Evolutionary conservation across 495 filamentous ascomycete species (phyloP).

Genomic region (Neurospora pannonica): DNA sequence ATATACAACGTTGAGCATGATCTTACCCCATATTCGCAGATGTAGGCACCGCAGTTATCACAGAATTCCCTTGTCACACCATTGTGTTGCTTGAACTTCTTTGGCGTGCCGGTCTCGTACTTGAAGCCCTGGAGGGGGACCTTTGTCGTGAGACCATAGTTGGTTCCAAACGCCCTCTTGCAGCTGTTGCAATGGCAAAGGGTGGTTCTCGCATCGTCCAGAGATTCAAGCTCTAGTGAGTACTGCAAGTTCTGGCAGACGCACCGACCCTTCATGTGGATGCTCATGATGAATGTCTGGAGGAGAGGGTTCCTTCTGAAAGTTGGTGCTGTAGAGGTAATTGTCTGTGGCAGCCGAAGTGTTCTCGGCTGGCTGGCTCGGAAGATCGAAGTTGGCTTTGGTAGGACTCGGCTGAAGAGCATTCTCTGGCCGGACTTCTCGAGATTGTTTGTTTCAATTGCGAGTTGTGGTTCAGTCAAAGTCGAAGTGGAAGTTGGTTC

Average conservation of each 20-base stretch:
- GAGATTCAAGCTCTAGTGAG: conserved; percentile 8
- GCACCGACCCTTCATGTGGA: conserved; percentile 14
- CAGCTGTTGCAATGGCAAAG: conserved; percentile 60
- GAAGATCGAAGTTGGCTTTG: background rate
- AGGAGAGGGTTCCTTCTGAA: background rate
- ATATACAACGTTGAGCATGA: too few relatives aligned
- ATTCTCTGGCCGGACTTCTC: background rate
- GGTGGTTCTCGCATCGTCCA: conserved; percentile 45
- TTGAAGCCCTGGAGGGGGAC: conserved; percentile 20
- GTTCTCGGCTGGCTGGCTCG: background rate
- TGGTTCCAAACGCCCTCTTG: conserved; percentile 53
- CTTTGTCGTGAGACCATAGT: conserved; percentile 57
- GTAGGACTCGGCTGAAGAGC: background rate
- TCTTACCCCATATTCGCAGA: conserved; percentile 53
- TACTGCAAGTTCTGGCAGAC: conserved; percentile 14
- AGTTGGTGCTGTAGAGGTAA: background rate
- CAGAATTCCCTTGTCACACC: conserved; percentile 50
- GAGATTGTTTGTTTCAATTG: background rate
- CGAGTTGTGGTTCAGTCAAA: background rate
- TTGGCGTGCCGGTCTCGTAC: conserved; percentile 13
- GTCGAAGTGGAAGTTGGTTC: background rate
- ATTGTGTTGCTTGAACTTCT: conserved; percentile 18
- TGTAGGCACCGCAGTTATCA: conserved; percentile 48
- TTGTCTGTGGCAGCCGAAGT: background rate
- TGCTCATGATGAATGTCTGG: conserved; percentile 3